phyloP scores from a whole-genome alignment of 2,329 filamentous ascomycete species.

The Stagonosporopsis chrysanthemi region DNA sequence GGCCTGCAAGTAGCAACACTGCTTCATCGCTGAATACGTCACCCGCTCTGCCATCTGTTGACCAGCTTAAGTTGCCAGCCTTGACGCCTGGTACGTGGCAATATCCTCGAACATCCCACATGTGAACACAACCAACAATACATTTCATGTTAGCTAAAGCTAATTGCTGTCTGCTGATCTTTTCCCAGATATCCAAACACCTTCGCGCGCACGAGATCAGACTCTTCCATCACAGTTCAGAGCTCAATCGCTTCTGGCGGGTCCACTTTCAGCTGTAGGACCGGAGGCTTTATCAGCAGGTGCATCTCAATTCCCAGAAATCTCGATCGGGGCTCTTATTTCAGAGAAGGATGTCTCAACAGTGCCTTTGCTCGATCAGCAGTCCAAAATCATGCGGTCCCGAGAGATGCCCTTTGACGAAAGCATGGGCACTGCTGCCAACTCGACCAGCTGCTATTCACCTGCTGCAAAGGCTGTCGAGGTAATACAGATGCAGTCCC shows the following conservation, averaged over 20 bases:
- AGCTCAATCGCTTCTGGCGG: background rate
- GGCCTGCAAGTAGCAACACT: slow-evolving; percentile 20
- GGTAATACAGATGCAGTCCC: slow-evolving; percentile 44
- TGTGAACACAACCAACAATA: background rate
- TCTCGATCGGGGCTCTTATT: slow-evolving; percentile 37
- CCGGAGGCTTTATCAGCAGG: slow-evolving; percentile 23
- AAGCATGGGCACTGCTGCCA: slow-evolving; percentile 1
- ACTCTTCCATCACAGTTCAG: slow-evolving; percentile 8
- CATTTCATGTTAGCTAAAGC: background rate
- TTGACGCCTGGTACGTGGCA: slow-evolving; percentile 11
- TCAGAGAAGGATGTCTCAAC: slow-evolving; percentile 32
- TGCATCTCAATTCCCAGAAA: slow-evolving; percentile 31
- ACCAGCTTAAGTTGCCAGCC: slow-evolving; percentile 12
- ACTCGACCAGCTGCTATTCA: slow-evolving; percentile 28
- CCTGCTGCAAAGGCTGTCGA: slow-evolving; percentile 36
- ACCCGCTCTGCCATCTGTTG: slow-evolving; percentile 1
- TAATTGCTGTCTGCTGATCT: background rate
- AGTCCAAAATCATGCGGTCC: slow-evolving; percentile 25
- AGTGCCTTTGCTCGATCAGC: slow-evolving; percentile 26
- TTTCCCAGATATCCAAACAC: slow-evolving; percentile 11
- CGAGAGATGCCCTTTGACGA: slow-evolving; percentile 19
- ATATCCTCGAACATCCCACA: background rate
- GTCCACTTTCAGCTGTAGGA: slow-evolving; percentile 16
- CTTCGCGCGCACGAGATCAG: slow-evolving; percentile 1
- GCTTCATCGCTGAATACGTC: slow-evolving; percentile 22